Base-by-base conservation (phyloP, 306 rosid species). In the Hippophae tibetana region DNA sequence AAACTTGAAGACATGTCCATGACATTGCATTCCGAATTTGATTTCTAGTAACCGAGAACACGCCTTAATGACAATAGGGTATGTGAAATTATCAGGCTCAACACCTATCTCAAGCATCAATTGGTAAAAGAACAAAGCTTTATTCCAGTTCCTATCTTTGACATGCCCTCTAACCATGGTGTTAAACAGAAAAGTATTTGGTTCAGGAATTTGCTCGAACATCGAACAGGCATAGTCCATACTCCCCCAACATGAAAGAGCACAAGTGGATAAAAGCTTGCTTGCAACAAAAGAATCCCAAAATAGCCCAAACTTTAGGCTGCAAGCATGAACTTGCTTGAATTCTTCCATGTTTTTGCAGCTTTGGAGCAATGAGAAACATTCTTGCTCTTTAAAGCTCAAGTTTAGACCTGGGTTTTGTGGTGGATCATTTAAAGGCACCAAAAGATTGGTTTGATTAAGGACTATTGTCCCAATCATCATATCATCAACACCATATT, bases 141-240 rank as follows among this genome's bases (percentile, higher is more conserved):
- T 76, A 64, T 75, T 83, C 56, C 71, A 71, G 60, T 77, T 67
- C 74, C 62, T 69, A 38, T 57, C 52, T 66, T 73, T 82, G 42
- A 79, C 88, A 71, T 66, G 57, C 14, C 86, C 94, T 71, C 89
- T 86, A 9, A 89, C 80, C 84, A 89, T 63, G 62, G 82, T 71
- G 74, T 89, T 89, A 71, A 74, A 89, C 27, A 80, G 74, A 62
- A 89, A 89, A 52, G 81, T 65, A 69, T 71, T 64, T 2, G 97
- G 97, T 49, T 86, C 85, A 42, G 82, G 80, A 50, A 89, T 70
- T 60, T 75, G 83, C 51, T 67, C 42, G 72, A 89, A 89, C 67
- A 89, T 84, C 13, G 89, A 86, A 73, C 95, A 89, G 58, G 97
- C 97, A 68, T 84, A 78, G 72, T 89, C 95, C 95, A 89, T 72